Evolutionary conservation across 139 green algal genomes (phyloP).

Genomic region (Coccomyxa sp.): DNA sequence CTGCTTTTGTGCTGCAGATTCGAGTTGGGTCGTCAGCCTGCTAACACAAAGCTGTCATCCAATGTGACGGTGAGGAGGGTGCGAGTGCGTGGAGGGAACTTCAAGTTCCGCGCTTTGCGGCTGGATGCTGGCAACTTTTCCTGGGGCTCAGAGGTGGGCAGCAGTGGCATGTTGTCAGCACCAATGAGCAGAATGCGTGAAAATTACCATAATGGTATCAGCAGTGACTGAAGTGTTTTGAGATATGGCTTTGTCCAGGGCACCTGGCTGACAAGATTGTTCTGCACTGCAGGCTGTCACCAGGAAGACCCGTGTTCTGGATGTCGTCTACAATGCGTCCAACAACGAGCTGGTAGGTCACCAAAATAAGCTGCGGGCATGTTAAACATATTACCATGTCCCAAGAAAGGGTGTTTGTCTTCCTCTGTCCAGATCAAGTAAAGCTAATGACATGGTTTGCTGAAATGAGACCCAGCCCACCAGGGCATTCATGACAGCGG

Average conservation of each 20-base stretch:
- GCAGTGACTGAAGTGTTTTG: background rate
- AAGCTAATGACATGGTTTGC: too few species aligned
- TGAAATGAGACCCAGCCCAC: too few species aligned
- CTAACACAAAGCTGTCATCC: conserved; percentile 93
- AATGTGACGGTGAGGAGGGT: conserved; percentile 87
- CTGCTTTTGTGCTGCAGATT: conserved; percentile 62
- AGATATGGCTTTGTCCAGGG: background rate
- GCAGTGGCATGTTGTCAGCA: background rate
- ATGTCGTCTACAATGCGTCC: conserved; percentile 98
- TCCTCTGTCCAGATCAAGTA: too few species aligned
- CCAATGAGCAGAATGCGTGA: background rate
- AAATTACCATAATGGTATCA: too few species aligned
- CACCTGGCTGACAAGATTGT: background rate
- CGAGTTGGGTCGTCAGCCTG: conserved; percentile 92
- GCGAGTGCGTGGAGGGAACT: conserved; percentile 92
- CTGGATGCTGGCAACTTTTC: conserved; percentile 96
- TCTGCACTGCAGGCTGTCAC: conserved; percentile 64
- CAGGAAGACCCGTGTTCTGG: conserved; percentile 92
- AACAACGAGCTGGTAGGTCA: conserved; percentile 97
- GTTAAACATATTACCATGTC: background rate
- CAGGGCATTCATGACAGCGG: too few species aligned
- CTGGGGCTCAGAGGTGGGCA: conserved; percentile 76
- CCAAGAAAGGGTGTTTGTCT: too few species aligned
- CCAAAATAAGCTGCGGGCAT: background rate
- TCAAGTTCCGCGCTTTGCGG: conserved; percentile 96